Base-by-base conservation (phyloP, 2,329 filamentous ascomycete genomes). In the Celoporthe dispersa region DNA sequence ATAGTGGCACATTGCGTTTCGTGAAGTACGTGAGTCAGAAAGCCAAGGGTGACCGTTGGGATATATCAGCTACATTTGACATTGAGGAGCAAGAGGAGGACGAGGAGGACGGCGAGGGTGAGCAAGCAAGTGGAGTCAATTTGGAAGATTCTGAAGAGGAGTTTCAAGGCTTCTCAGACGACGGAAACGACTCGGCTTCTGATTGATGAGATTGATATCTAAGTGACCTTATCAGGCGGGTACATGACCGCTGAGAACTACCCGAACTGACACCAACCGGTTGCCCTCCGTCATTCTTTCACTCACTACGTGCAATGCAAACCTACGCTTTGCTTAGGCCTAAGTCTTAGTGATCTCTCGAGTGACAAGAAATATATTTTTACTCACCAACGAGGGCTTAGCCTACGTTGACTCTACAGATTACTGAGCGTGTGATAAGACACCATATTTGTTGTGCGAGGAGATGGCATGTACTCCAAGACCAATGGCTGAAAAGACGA, bases 11-110 rank as follows among this genome's bases (percentile, higher is more conserved):
- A 19, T 84, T 99, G 77, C 91, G 93, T 79, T 99, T 99, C 78
- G 94, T 98, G 77, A 99, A 98, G 84, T 99, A 98, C 79, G 92
- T 99, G 31, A 97, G 92, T 80, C 86, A 86, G 71, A 88, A 86
- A 65, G 96, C 96, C 9, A 88, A 88, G 77, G 96, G 96, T 0
- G 96, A 98, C 81, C 87, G 96, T 59, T 98, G 94, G 94, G 96
- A 99, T 81, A 85, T 98, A 64, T 91, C 89, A 62, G 96, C 90
- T 0, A 89, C 90, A 44, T 93, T 92, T 79, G 93, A 91, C 33
- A 91, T 97, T 41, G 86, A 87, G 73, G 86, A 88, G 70, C 78
- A 83, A 51, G 86, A 86, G 1, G 84, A 81, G 0, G 82, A 80
- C 0, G 78, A 76, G 0, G 80, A 78, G 2, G 79, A 80, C 0